Percentiles rank a stretch among this genome's conserved stretches.
Conservation (phyloP, 768 basidiomycete species). For the Hebeloma cylindrosporum region DNA sequence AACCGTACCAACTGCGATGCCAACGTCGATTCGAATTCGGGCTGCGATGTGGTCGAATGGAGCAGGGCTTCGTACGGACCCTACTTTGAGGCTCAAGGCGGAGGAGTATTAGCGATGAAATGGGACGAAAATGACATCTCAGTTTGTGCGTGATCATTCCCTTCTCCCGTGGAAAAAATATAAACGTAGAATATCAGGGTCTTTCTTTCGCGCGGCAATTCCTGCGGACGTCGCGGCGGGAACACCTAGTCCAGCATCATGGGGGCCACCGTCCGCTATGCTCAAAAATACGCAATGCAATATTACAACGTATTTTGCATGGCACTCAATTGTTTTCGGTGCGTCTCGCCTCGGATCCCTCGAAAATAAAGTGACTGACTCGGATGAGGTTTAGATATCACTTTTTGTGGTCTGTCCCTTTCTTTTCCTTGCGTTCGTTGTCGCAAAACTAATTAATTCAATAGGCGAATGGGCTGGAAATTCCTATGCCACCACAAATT, state of each 20-base stretch:
- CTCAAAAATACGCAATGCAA: conserved; percentile 59
- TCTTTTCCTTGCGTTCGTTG: background rate
- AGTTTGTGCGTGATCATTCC: conserved; percentile 54
- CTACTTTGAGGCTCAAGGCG: conserved; percentile 75
- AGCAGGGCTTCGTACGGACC: conserved; percentile 83
- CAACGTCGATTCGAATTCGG: conserved; percentile 53
- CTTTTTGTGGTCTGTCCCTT: conserved; percentile 65
- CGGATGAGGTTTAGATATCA: conserved; percentile 57
- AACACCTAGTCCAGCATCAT: conserved; percentile 62
- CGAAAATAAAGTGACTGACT: conserved; percentile 18
- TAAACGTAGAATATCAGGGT: conserved; percentile 69
- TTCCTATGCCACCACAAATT: conserved; percentile 65
- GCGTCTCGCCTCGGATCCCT: conserved; percentile 29
- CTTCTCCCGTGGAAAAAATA: too few species aligned
- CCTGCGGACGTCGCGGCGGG: conserved; percentile 65
- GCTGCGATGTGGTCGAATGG: conserved; percentile 79
- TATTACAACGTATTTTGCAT: conserved; percentile 56
- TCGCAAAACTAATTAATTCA: background rate
- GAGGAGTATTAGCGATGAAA: conserved; percentile 87
- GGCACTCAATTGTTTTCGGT: conserved; percentile 80
- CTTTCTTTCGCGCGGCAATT: conserved; percentile 78
- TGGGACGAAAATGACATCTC: conserved; percentile 82
- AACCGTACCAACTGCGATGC: conserved; percentile 58
- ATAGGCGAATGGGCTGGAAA: conserved; percentile 84
- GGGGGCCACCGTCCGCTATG: conserved; percentile 70